Percentiles rank a stretch among this genome's conserved stretches.
Conservation (phyloP, 2,329 filamentous ascomycete genomes). For the Xylaria sp. region DNA sequence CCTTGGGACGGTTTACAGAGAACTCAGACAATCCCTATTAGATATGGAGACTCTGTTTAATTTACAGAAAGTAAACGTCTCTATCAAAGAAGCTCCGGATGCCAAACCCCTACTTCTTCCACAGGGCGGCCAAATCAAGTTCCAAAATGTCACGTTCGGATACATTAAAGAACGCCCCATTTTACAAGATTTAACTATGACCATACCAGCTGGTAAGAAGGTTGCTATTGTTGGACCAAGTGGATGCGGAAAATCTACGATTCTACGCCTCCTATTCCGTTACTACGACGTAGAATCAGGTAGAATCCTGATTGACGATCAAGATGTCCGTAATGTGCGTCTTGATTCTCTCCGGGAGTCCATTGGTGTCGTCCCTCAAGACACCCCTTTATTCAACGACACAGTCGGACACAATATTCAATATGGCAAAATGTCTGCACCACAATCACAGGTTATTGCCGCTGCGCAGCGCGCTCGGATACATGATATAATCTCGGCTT, state of each 20-base stretch:
- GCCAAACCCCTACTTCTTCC: constrained; percentile 78
- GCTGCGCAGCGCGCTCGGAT: constrained; percentile 87
- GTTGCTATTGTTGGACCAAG: constrained; percentile 94
- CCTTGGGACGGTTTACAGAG: constrained; percentile 95
- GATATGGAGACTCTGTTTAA: constrained; percentile 99
- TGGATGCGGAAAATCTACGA: constrained; percentile 95
- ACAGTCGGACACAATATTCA: constrained; percentile 95
- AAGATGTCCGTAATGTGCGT: constrained; percentile 86
- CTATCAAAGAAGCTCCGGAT: constrained; percentile 79
- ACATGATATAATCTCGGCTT: constrained; percentile 80
- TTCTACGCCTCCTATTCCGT: constrained; percentile 89
- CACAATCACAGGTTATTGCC: constrained; percentile 75
- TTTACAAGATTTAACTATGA: constrained; percentile 82
- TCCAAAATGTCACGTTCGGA: constrained; percentile 94
- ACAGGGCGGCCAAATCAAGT: constrained; percentile 87
- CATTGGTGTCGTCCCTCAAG: constrained; percentile 96
- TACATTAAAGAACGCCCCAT: constrained; percentile 91
- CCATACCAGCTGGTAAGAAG: constrained; percentile 95
- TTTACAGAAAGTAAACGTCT: constrained; percentile 94
- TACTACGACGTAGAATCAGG: constrained; percentile 91
- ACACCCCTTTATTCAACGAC: constrained; percentile 97
- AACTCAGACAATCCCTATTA: constrained; percentile 90
- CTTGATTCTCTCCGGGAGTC: constrained; percentile 83
- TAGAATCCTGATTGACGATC: constrained; percentile 89
- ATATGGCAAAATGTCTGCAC: constrained; percentile 85